Evolutionary conservation across 208 protist genomes (phyloP), one percentile per base, ranked within the genome.

Genomic region (Trypanosoma mega): DNA sequence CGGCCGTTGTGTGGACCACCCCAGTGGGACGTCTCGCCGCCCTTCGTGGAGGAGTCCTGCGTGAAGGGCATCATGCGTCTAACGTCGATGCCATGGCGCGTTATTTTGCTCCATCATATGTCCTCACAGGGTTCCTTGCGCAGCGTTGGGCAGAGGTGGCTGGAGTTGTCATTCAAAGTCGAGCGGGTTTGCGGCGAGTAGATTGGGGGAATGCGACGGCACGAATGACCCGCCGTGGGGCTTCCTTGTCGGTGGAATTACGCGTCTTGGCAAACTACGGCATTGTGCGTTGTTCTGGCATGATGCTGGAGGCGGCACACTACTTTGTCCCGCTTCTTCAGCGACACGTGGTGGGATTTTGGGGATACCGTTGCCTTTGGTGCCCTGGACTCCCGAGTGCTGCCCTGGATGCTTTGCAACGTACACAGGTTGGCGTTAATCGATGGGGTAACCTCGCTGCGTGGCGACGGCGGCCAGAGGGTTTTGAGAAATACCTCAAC

Each of bases 1-100:
- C 58, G 16, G 71, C 64, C 1, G 58, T 76, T 57, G 51, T 37
- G 11, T 57, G 51, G 51, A 45, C 34, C 26, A 57, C 33, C 21
- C 51, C 51, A 57, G 45, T 57, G 51, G 18, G 45, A 44, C 30
- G 18, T 41, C 21, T 57, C 16, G 16, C n/a, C 31, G 21, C 21
- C 9, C 4, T n/a, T 30, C 30, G 30, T n/a, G n/a, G n/a, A n/a
- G n/a, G n/a, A n/a, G n/a, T n/a, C n/a, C n/a, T n/a, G n/a, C n/a
- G n/a, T n/a, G n/a, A n/a, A n/a, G n/a, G n/a, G n/a, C n/a, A n/a
- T n/a, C n/a, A n/a, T n/a, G n/a, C n/a, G n/a, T n/a, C 30, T 29
- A 23, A 6, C 12, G 34, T 20, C 16, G 16, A 57, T 20, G 8
- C n/a, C 16, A 24, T 57, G 7, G 36, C 45, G 41, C 7, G 14